Evolutionary conservation across 2,329 filamentous ascomycete species (phyloP).

Genomic region (Trichoderma oligosporum): DNA sequence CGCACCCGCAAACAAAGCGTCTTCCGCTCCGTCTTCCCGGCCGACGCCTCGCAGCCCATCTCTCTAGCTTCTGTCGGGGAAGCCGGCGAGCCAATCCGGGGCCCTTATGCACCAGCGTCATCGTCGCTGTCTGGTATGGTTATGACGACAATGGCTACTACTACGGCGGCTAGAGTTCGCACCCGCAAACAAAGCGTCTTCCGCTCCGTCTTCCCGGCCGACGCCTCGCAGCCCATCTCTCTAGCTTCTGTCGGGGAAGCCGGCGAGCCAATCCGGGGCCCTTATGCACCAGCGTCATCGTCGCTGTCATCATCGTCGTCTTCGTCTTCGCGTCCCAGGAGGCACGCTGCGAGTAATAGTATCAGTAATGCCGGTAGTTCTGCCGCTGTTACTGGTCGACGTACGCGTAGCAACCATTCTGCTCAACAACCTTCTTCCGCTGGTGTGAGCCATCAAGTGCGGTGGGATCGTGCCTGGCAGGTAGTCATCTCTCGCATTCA

Average conservation of each 20-base stretch:
- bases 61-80: constrained; percentile 40
- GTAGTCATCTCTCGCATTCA: constrained; percentile 55
- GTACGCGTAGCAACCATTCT: constrained; percentile 14
- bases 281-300: constrained; percentile 26
- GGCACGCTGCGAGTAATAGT: constrained; percentile 22
- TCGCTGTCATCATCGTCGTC: constrained; percentile 24
- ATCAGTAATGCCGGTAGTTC: not conserved
- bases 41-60: constrained; percentile 48
- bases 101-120: constrained; percentile 29
- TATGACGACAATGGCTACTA: constrained; percentile 22
- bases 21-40: constrained; percentile 55
- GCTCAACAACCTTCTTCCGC: constrained; percentile 9
- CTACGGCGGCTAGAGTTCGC: constrained; percentile 44
- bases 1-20: constrained; percentile 47
- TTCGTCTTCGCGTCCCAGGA: constrained; percentile 20
- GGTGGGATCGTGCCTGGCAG: constrained; percentile 61
- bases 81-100: constrained; percentile 46
- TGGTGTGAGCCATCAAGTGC: constrained; percentile 46
- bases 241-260: constrained; percentile 38
- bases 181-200: constrained; percentile 49
- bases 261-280: constrained; percentile 47
- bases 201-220: constrained; percentile 53
- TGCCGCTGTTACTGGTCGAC: constrained; percentile 5
- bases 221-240: constrained; percentile 49
- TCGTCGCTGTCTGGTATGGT: constrained; percentile 15